Conservation (phyloP, 768 basidiomycete species). For the Calocybe gangraenosa region DNA sequence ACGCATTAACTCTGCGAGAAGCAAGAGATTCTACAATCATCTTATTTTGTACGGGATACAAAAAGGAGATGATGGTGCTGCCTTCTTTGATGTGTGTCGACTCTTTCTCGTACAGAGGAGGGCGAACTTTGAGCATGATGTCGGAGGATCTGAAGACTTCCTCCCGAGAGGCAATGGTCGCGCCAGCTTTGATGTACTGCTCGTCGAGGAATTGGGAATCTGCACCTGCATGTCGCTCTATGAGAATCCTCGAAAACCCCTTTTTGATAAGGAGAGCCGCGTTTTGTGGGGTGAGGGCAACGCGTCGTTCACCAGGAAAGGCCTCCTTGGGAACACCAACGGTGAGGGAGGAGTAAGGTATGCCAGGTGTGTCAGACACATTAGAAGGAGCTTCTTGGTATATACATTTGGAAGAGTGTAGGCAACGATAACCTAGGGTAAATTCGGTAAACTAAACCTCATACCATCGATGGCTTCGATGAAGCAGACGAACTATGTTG, state of each 20-base stretch:
- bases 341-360: slow-evolving; percentile 67
- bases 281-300: slow-evolving; percentile 80
- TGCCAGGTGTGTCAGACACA: slow-evolving; percentile 27
- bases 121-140: slow-evolving; percentile 83
- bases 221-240: slow-evolving; percentile 68
- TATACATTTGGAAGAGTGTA: slow-evolving; percentile 25
- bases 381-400: slow-evolving; percentile 26
- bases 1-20: slow-evolving; percentile 62
- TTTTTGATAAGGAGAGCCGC: slow-evolving; percentile 74
- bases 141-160: slow-evolving; percentile 67
- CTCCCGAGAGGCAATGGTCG: slow-evolving; percentile 67
- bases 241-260: slow-evolving; percentile 68
- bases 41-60: slow-evolving; percentile 83
- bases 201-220: slow-evolving; percentile 79
- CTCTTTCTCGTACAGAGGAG: slow-evolving; percentile 65
- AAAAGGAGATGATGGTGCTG: slow-evolving; percentile 77
- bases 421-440: slow-evolving; percentile 26
- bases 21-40: slow-evolving; percentile 65
- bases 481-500: slow-evolving; percentile 14
- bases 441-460: neutral
- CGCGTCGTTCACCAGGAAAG: slow-evolving; percentile 75
- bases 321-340: slow-evolving; percentile 77
- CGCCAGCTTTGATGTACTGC: slow-evolving; percentile 76
- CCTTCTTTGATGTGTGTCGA: slow-evolving; percentile 60
- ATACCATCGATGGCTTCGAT: neutral